phyloP scores from a whole-genome alignment of 2,329 filamentous ascomycete genomes.

The Claviceps sp. region DNA sequence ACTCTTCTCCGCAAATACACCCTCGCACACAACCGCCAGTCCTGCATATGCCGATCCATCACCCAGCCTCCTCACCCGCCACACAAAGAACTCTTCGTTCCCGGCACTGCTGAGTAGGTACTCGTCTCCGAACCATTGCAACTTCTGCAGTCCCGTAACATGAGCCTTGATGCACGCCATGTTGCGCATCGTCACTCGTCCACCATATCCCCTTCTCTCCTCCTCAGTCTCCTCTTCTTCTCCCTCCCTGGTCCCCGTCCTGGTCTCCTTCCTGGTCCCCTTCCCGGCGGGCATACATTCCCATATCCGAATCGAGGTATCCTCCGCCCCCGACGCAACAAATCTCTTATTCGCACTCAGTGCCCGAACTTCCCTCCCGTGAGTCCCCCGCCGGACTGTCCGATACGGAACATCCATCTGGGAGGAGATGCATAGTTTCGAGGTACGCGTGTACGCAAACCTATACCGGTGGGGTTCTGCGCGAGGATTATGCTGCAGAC shows the following conservation, averaged over 20 bases:
- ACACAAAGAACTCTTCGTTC: slow-evolving; percentile 79
- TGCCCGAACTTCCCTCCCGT: slow-evolving; percentile 71
- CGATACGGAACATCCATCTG: slow-evolving; percentile 24
- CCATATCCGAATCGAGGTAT: slow-evolving; percentile 61
- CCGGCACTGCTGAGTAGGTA: slow-evolving; percentile 80
- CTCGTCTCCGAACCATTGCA: slow-evolving; percentile 58
- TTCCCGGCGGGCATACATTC: slow-evolving; percentile 14
- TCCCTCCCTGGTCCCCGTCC: not conserved
- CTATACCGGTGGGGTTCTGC: slow-evolving; percentile 22
- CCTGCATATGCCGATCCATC: slow-evolving; percentile 26
- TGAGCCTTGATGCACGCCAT: slow-evolving; percentile 61
- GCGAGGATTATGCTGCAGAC: slow-evolving; percentile 18
- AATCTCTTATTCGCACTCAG: slow-evolving; percentile 27
- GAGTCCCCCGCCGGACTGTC: slow-evolving; percentile 54
- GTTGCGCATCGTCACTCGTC: slow-evolving; percentile 26
- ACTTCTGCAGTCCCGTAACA: slow-evolving; percentile 67
- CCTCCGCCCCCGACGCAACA: slow-evolving; percentile 60
- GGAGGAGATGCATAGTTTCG: slow-evolving; percentile 34
- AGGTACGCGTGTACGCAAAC: slow-evolving; percentile 66
- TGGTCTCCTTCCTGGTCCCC: slow-evolving; percentile 12
- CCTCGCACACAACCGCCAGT: slow-evolving; percentile 44
- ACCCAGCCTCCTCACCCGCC: slow-evolving; percentile 49
- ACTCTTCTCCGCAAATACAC: slow-evolving; percentile 35
- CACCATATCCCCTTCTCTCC: not conserved
- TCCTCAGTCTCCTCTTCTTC: not conserved